A percentile compares a stretch with the other conserved stretches of the same genome.
These are phyloP conservation scores for Puccinellia tenuiflora DNA, from an alignment of 176 grass and related monocot species.

Conservation along the genomic window DNA sequence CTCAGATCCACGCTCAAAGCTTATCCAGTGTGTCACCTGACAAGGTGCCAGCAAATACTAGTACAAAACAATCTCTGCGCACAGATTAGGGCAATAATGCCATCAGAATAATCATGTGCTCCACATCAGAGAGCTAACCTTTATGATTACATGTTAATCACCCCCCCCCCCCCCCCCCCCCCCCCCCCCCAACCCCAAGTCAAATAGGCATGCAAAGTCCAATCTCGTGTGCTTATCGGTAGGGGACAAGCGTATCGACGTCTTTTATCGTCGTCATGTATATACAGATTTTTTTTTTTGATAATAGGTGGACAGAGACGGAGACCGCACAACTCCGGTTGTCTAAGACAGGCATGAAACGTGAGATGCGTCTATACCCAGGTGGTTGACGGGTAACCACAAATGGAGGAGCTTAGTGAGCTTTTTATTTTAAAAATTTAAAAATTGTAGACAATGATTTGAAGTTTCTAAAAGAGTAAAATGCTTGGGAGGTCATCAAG, in stretches of 20 bases:
- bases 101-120: background rate
- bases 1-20: background rate
- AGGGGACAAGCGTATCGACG: background rate
- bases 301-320: background rate
- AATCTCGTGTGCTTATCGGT: background rate
- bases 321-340: too few relatives aligned
- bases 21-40: conserved; percentile 15
- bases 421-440: too few relatives aligned
- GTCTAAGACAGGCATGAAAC: too few relatives aligned
- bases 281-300: background rate
- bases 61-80: background rate
- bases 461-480: too few relatives aligned
- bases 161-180: too few relatives aligned
- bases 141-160: too few relatives aligned
- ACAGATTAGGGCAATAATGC: conserved; percentile 33
- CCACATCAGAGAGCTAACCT: background rate
- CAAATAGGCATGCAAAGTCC: background rate
- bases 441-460: too few relatives aligned
- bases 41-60: background rate
- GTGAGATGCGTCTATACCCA: too few relatives aligned
- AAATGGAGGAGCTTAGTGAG: too few relatives aligned
- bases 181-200: too few relatives aligned
- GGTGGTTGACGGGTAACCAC: too few relatives aligned
- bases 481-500: too few relatives aligned
- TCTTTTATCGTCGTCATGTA: background rate